Percentiles rank a stretch among this genome's conserved stretches.
These are phyloP conservation scores for Trichosporon inkin DNA, from an alignment of 1,284 basidiomycete species.

Conservation along the genomic window DNA sequence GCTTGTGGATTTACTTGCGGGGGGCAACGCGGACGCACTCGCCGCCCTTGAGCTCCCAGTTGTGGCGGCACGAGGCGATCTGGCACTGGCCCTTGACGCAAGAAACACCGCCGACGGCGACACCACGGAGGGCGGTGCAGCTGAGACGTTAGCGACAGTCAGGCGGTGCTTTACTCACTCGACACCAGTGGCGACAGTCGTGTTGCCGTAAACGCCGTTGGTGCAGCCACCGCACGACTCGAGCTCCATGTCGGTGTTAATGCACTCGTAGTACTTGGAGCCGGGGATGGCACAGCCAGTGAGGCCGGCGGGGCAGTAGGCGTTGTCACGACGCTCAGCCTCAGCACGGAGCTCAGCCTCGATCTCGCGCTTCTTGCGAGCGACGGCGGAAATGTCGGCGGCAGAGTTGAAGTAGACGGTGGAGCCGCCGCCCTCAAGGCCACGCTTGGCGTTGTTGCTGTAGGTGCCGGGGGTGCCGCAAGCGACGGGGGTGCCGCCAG, in stretches of 20 bases:
- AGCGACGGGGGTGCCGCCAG: not conserved
- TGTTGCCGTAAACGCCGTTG: not conserved
- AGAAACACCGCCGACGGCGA: not conserved
- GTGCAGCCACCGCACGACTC: slow-evolving; percentile 17
- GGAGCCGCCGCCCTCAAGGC: not conserved
- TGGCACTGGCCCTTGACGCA: slow-evolving; percentile 7
- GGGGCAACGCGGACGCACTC: not conserved
- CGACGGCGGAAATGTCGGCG: not conserved
- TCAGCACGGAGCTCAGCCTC: slow-evolving; percentile 3
- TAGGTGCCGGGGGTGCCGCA: not conserved
- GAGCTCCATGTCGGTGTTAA: slow-evolving; percentile 12
- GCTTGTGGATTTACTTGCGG: not conserved
- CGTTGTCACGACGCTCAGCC: not conserved
- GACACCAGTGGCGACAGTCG: not conserved
- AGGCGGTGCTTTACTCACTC: not conserved
- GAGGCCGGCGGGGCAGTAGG: not conserved
- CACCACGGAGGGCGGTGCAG: slow-evolving; percentile 7
- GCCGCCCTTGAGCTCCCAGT: slow-evolving; percentile 2
- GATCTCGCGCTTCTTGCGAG: not conserved
- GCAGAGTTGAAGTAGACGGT: not conserved
- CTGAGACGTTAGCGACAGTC: not conserved
- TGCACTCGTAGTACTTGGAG: slow-evolving; percentile 13
- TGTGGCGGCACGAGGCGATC: not conserved
- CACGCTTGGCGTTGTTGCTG: not conserved
- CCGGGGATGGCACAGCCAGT: not conserved